phyloP scores from a whole-genome alignment of 1,284 basidiomycete species.

The Leccinum pachyderme region DNA sequence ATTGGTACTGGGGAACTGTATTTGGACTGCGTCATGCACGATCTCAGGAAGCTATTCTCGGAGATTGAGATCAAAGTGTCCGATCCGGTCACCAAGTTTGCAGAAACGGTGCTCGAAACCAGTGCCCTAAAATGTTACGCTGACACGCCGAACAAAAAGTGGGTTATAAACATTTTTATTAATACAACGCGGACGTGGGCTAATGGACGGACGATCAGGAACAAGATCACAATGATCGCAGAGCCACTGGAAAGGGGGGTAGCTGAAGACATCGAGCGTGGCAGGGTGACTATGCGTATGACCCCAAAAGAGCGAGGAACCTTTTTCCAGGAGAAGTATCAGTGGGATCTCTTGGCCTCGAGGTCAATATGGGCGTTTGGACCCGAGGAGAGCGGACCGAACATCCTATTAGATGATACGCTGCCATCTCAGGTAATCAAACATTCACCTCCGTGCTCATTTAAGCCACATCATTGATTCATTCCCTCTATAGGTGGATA shows the following conservation, averaged over 20 bases:
- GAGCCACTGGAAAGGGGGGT: conserved; percentile 93
- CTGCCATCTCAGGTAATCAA: conserved; percentile 80
- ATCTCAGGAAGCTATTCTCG: conserved; percentile 87
- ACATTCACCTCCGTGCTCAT: background rate
- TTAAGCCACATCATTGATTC: background rate
- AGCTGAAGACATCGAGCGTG: conserved; percentile 91
- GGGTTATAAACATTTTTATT: conserved; percentile 25
- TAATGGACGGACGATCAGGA: conserved; percentile 50
- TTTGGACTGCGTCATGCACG: conserved; percentile 96
- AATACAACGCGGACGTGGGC: conserved; percentile 4
- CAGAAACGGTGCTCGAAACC: conserved; percentile 98
- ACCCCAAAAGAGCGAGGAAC: conserved; percentile 89
- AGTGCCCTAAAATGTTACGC: conserved; percentile 98
- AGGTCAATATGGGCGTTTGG: conserved; percentile 99
- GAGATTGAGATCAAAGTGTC: conserved; percentile 99
- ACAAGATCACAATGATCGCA: conserved; percentile 97
- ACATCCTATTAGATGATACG: conserved; percentile 94
- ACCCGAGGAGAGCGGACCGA: conserved; percentile 92
- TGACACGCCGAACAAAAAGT: conserved; percentile 99
- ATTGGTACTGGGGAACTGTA: conserved; percentile 98
- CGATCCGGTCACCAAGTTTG: conserved; percentile 97
- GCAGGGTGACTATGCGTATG: conserved; percentile 91
- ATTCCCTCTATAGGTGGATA: conserved; percentile 67
- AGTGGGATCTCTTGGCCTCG: conserved; percentile 97
- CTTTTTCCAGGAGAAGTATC: conserved; percentile 94